Base-by-base conservation (phyloP, 352 stramenopile species). In the Pythium biforme region DNA sequence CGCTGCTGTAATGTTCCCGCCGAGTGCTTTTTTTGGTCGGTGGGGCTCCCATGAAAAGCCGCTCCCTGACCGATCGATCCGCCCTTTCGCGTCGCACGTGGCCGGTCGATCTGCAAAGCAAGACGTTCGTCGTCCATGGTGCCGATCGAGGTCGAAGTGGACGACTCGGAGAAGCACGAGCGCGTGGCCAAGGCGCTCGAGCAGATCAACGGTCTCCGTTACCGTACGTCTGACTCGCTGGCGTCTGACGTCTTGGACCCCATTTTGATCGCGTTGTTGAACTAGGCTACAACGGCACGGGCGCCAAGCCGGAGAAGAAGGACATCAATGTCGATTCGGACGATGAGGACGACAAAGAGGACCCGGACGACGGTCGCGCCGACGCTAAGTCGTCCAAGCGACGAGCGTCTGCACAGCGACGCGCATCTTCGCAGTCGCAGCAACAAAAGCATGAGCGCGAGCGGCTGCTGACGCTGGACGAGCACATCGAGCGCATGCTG, bases 401-500 rank as follows among this genome's bases (percentile, higher is more conserved):
- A 31, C 41, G 15, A 10, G 15, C 23, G 19, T 37, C 40, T 19
- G 11, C 20, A 23, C 37, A 57, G 7, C 22, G 34, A 14, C 34
- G 34, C 9, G 29, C 22, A 17, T 17, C 29, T 7, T 0, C 4
- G 22, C 43, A 37, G 11, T 15, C 25, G n/a, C 31, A 39, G 34
- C 33, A 51, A 25, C 65, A 14, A 20, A 19, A 15, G 55, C 62
- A 55, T 40, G 68, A 6, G 27, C 45, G 1, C 58, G 68, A 27
- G 17, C 46, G 0, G 23, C 51, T 22, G 27, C 48, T 89, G 55
- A 79, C 79, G 12, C 58, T 91, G 20, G 79, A 91, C 55, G 76
- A 89, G 15, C 82, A 89, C 50, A 89, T 89, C 41, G 80, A 89
- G 47, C 72, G 75, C 31, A 79, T 91, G 56, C 66, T 89, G 59